These are phyloP conservation scores for Podila minutissima DNA, from an alignment of 192 early-diverging fungal species.

Conservation along the genomic window DNA sequence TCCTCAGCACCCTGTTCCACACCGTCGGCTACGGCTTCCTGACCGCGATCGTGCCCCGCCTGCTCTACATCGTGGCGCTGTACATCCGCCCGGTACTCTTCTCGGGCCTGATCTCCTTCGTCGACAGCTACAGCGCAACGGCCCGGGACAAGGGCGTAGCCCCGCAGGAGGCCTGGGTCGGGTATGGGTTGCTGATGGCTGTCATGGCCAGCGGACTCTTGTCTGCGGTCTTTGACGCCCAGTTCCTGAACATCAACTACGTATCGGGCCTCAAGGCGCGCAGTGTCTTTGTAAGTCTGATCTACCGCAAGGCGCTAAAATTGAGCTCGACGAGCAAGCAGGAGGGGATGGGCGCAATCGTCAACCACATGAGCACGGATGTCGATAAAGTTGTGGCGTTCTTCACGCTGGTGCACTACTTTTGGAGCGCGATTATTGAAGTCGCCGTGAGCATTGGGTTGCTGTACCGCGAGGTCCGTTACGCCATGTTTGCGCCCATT, in stretches of 20 bases:
- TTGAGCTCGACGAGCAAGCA: slow-evolving; percentile 63
- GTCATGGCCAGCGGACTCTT: slow-evolving; percentile 13
- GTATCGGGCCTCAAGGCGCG: slow-evolving; percentile 57
- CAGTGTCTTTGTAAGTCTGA: slow-evolving; percentile 56
- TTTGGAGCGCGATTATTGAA: slow-evolving; percentile 39
- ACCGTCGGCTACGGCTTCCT: slow-evolving; percentile 33
- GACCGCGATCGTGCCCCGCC: slow-evolving; percentile 15
- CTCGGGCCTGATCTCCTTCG: slow-evolving; percentile 18
- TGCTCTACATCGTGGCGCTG: slow-evolving; percentile 13
- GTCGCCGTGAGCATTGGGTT: slow-evolving; percentile 19
- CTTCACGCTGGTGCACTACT: slow-evolving; percentile 28
- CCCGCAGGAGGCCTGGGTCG: slow-evolving; percentile 15
- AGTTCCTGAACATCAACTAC: slow-evolving; percentile 33
- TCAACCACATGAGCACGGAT: slow-evolving; percentile 68
- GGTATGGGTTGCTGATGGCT: slow-evolving; percentile 30
- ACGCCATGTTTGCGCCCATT: slow-evolving; percentile 47
- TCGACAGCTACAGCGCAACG: slow-evolving; percentile 8
- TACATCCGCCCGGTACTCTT: slow-evolving; percentile 33
- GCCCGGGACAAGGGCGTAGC: not conserved
- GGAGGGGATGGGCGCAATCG: slow-evolving; percentile 70
- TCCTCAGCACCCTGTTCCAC: slow-evolving; percentile 8
- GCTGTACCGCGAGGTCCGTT: slow-evolving; percentile 31
- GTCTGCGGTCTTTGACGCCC: slow-evolving; percentile 28
- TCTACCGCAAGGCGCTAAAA: slow-evolving; percentile 69
- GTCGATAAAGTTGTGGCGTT: slow-evolving; percentile 28